Conservation (phyloP, 805 yeast species). For the Kazachstania viticola region DNA sequence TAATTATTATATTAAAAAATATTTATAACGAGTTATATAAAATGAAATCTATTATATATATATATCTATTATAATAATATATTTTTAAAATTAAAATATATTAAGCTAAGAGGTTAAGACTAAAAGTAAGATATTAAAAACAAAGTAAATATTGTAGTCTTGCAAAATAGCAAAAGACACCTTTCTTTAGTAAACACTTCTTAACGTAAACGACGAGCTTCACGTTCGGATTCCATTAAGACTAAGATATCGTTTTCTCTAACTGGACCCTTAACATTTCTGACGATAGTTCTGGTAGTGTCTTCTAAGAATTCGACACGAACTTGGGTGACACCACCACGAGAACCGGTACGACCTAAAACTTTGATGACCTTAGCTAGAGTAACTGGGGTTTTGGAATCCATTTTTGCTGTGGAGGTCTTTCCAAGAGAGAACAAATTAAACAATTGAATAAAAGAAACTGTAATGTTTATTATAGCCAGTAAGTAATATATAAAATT, state of each 20-base stretch:
- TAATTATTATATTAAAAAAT: no score
- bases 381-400: slow-evolving; percentile 81
- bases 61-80: no score
- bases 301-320: slow-evolving; percentile 95
- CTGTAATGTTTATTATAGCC: neutral
- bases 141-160: neutral
- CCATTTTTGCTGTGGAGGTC: slow-evolving; percentile 21
- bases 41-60: no score
- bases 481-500: no score
- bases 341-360: slow-evolving; percentile 99
- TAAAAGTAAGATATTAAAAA: neutral
- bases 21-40: no score
- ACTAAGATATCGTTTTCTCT: slow-evolving; percentile 97
- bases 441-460: neutral
- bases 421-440: neutral
- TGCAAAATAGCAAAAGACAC: neutral
- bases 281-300: slow-evolving; percentile 88
- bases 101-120: no score
- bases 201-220: slow-evolving; percentile 90
- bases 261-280: slow-evolving; percentile 97
- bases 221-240: slow-evolving; percentile 99
- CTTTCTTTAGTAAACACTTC: neutral
- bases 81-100: no score
- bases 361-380: slow-evolving; percentile 99
- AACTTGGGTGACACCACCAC: slow-evolving; percentile 99